These are phyloP conservation scores for Balakata baccata DNA, from an alignment of 345 rosid species.

Conservation along the genomic window DNA sequence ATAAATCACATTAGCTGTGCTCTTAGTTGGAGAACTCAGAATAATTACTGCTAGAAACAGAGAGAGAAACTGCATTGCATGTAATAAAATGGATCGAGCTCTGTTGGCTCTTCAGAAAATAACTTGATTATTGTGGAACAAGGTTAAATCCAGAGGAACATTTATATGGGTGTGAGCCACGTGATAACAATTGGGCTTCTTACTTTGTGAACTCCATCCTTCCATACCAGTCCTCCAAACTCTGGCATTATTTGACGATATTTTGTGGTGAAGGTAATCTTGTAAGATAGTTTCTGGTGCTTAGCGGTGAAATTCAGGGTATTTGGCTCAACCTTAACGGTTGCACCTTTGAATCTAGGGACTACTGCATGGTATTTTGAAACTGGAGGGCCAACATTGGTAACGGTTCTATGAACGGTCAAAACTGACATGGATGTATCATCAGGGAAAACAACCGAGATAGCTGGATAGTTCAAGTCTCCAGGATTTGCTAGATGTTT, in stretches of 20 bases:
- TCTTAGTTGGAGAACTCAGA: background rate
- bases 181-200: constrained; percentile 74
- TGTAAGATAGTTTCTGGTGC: constrained; percentile 69
- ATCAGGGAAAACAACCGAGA: constrained; percentile 71
- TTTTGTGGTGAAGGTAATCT: constrained; percentile 51
- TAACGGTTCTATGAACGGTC: constrained; percentile 59
- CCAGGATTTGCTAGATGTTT: constrained; percentile 53
- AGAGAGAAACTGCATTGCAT: constrained; percentile 15
- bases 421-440: constrained; percentile 28
- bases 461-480: constrained; percentile 85
- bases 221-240: constrained; percentile 82
- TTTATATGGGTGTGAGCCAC: constrained; percentile 53
- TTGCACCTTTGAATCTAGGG: constrained; percentile 65
- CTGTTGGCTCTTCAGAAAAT: constrained; percentile 31
- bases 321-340: constrained; percentile 51
- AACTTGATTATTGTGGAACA: constrained; percentile 30
- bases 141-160: background rate
- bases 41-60: background rate
- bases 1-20: background rate
- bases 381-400: constrained; percentile 70
- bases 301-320: constrained; percentile 56
- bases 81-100: constrained; percentile 21
- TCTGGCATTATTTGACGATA: constrained; percentile 52
- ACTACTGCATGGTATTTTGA: constrained; percentile 57
- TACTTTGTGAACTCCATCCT: constrained; percentile 72